These are phyloP conservation scores for Penicillium roqueforti DNA, from an alignment of 495 filamentous ascomycete species.

Conservation along the genomic window DNA sequence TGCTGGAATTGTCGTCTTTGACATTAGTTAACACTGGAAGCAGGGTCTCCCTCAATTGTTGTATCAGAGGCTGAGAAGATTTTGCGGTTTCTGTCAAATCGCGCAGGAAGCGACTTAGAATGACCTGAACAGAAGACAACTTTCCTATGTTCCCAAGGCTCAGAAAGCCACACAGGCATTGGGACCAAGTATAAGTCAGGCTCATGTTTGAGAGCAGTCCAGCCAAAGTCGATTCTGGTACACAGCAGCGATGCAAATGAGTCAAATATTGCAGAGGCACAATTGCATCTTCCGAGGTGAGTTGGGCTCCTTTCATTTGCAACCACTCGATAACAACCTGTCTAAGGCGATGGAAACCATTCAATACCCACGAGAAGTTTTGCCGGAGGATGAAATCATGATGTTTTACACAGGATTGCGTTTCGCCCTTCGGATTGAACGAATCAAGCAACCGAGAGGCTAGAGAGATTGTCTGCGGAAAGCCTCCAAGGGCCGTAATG, in stretches of 20 bases:
- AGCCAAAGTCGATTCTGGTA: constrained; percentile 11
- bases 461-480: constrained; percentile 22
- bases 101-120: constrained; percentile 28
- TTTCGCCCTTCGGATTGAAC: constrained; percentile 17
- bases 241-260: constrained; percentile 16
- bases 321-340: constrained; percentile 29
- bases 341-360: constrained; percentile 38
- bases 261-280: constrained; percentile 25
- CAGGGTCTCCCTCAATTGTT: constrained; percentile 20
- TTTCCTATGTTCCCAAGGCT: constrained; percentile 14
- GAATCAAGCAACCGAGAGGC: constrained; percentile 30
- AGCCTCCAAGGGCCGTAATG: constrained; percentile 22
- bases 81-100: constrained; percentile 10
- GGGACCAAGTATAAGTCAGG: constrained; percentile 26
- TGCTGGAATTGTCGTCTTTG: constrained; percentile 10
- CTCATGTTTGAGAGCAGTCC: constrained; percentile 22
- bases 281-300: constrained; percentile 16
- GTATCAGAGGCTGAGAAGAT: constrained; percentile 10
- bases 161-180: constrained; percentile 31
- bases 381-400: constrained; percentile 24
- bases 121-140: constrained; percentile 23
- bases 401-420: constrained; percentile 2
- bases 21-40: constrained; percentile 27
- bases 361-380: constrained; percentile 33
- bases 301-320: constrained; percentile 10